Conservation (phyloP, 345 rosid species). For the Diplotaxis tenuifolia region DNA sequence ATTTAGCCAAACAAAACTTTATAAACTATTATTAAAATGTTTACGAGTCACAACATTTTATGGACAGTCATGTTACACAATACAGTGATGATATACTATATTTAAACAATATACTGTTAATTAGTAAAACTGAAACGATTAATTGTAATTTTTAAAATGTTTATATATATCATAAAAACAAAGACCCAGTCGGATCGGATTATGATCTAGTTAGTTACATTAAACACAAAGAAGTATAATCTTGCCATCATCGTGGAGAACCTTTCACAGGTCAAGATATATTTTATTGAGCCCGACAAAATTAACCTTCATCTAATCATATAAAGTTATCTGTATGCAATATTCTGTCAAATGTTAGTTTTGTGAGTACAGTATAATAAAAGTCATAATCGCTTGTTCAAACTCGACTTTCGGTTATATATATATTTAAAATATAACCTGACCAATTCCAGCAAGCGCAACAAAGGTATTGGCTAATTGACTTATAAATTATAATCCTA, state of each 20-base stretch:
- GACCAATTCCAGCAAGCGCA: not conserved
- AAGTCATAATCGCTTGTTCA: not conserved
- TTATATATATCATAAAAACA: too few species aligned
- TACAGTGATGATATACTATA: too few species aligned
- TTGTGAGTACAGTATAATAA: not conserved
- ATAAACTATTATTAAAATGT: too few species aligned
- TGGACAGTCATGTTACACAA: too few species aligned
- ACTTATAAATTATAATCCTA: not conserved
- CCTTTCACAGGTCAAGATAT: not conserved
- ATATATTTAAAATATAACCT: not conserved
- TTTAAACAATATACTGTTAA: too few species aligned
- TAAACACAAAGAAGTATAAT: not conserved
- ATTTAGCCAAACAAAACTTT: too few species aligned
- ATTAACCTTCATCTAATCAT: not conserved
- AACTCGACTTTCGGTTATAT: not conserved
- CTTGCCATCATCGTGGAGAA: slow-evolving; percentile 5
- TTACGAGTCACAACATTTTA: too few species aligned
- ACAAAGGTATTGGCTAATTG: not conserved
- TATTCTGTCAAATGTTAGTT: not conserved
- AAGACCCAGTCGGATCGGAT: too few species aligned
- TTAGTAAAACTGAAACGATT: too few species aligned
- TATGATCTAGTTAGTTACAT: too few species aligned
- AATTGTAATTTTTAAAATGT: too few species aligned
- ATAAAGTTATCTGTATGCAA: not conserved
- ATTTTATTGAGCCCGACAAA: not conserved